Evolutionary conservation across 2,329 filamentous ascomycete species (phyloP).

Genomic region (Karstenula rhodostoma): DNA sequence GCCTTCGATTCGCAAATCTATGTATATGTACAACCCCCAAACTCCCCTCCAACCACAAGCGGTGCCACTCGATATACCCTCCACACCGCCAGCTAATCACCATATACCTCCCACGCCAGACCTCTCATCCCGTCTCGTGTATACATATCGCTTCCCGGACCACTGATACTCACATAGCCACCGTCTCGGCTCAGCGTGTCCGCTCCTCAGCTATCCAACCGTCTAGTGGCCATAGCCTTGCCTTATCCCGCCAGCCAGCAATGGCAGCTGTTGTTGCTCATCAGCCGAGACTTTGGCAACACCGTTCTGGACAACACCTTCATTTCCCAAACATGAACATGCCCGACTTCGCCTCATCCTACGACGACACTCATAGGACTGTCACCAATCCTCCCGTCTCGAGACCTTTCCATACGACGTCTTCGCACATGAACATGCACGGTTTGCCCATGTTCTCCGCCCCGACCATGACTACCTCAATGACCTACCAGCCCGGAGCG

Average conservation of each 20-base stretch:
- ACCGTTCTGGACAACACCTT: slow-evolving; percentile 38
- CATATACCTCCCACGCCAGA: slow-evolving; percentile 40
- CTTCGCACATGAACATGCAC: slow-evolving; percentile 44
- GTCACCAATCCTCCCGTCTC: slow-evolving; percentile 35
- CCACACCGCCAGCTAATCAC: slow-evolving; percentile 37
- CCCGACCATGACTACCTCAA: slow-evolving; percentile 37
- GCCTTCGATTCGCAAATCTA: slow-evolving; percentile 33
- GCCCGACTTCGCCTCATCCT: slow-evolving; percentile 39
- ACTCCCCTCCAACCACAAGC: slow-evolving; percentile 36
- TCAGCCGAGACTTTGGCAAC: slow-evolving; percentile 46
- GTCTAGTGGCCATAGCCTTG: slow-evolving; percentile 30
- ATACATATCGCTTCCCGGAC: slow-evolving; percentile 28
- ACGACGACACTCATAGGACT: slow-evolving; percentile 37
- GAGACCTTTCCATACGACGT: slow-evolving; percentile 40
- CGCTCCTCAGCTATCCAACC: slow-evolving; percentile 28
- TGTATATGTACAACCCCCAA: slow-evolving; percentile 48
- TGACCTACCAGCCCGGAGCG: slow-evolving; percentile 47
- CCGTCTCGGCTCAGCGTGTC: slow-evolving; percentile 32
- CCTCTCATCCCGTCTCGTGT: slow-evolving; percentile 25
- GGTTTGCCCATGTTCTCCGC: slow-evolving; percentile 45
- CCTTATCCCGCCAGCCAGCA: slow-evolving; percentile 29
- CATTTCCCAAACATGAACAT: slow-evolving; percentile 44
- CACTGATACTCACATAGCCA: slow-evolving; percentile 32
- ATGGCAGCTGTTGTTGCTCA: slow-evolving; percentile 51
- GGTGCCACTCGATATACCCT: slow-evolving; percentile 35